These are phyloP conservation scores for Umbelopsis sp. DNA, from an alignment of 371 early-diverging fungal species.

Conservation along the genomic window DNA sequence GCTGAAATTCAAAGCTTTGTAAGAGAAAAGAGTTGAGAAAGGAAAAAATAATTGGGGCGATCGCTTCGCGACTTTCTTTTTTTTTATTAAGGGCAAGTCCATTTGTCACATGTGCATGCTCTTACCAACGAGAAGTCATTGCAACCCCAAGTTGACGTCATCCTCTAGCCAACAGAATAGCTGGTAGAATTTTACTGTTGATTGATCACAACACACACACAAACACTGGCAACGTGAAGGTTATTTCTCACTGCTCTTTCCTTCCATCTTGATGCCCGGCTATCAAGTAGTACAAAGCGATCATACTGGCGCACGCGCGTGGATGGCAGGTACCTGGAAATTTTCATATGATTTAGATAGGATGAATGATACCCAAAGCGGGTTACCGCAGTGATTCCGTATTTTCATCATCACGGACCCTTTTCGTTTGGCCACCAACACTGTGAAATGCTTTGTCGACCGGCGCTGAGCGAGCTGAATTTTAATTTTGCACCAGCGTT, in stretches of 20 bases:
- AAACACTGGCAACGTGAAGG: background rate
- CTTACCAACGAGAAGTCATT: background rate
- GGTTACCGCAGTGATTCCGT: no score
- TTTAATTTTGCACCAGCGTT: no score
- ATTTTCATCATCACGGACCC: background rate
- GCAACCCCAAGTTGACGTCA: background rate
- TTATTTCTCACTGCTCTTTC: background rate
- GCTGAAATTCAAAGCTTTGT: no score
- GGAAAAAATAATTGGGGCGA: background rate
- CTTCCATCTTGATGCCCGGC: background rate
- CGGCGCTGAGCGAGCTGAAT: no score
- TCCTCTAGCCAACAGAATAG: background rate
- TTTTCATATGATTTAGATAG: background rate
- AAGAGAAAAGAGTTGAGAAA: background rate
- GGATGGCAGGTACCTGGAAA: conserved; percentile 8
- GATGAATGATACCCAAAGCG: background rate
- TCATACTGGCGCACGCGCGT: background rate
- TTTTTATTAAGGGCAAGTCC: background rate
- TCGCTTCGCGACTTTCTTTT: no score
- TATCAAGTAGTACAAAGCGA: background rate
- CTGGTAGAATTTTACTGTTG: background rate
- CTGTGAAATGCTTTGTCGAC: no score
- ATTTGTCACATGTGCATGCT: conserved; percentile 13
- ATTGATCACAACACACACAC: background rate
- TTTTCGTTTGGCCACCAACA: no score